phyloP scores from a whole-genome alignment of 257 asterid species.

The Jasminum sambac region DNA sequence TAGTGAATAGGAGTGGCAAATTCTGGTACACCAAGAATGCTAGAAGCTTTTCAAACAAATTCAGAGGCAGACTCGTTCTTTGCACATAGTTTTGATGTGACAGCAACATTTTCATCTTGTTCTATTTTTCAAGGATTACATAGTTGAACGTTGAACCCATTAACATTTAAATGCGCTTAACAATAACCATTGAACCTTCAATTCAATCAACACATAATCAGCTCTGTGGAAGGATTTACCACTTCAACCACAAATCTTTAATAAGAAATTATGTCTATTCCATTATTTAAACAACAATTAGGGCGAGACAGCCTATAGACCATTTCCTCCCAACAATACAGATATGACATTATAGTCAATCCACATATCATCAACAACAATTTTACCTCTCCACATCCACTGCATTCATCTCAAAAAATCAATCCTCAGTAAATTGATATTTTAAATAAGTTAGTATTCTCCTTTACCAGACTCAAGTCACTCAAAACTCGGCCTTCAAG shows the following conservation, averaged over 20 bases:
- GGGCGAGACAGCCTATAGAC: neutral
- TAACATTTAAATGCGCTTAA: neutral
- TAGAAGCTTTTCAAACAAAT: too few species aligned
- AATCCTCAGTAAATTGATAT: neutral
- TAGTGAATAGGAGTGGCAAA: too few species aligned
- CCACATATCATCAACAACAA: neutral
- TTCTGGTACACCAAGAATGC: too few species aligned
- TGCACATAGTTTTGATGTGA: neutral
- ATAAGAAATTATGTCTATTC: neutral
- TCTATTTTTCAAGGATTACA: neutral
- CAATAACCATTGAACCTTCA: neutral
- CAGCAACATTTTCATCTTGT: neutral
- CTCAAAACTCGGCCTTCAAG: too few species aligned
- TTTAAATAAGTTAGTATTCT: neutral
- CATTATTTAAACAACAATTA: neutral
- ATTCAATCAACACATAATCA: neutral
- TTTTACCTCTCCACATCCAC: neutral
- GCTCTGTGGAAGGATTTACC: neutral
- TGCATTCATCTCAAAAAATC: neutral
- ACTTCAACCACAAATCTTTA: neutral
- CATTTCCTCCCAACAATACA: neutral
- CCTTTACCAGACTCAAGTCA: too few species aligned
- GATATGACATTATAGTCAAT: neutral
- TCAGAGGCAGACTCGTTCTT: neutral
- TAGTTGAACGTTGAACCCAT: neutral